These are phyloP conservation scores for Psilocybe sp. DNA, from an alignment of 768 basidiomycete genomes.

Conservation along the genomic window DNA sequence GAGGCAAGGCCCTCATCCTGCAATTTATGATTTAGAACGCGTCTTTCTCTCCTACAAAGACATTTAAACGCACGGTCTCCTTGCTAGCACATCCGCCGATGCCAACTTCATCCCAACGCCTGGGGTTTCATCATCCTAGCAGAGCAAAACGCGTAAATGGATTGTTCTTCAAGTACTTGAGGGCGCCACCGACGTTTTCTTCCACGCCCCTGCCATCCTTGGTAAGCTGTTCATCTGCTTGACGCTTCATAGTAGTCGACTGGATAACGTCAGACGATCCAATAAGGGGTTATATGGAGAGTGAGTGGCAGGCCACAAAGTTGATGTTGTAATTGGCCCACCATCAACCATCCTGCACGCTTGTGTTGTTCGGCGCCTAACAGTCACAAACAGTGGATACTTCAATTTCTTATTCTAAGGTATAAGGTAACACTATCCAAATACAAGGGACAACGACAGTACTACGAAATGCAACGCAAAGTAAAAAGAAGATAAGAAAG, in stretches of 20 bases:
- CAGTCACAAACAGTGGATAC: not conserved
- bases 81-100: slow-evolving; percentile 50
- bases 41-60: not conserved
- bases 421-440: no score
- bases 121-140: slow-evolving; percentile 13
- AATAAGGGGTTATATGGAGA: not conserved
- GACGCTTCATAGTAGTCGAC: slow-evolving; percentile 56
- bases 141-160: not conserved
- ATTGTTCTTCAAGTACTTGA: not conserved
- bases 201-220: slow-evolving; percentile 44
- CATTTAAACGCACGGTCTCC: slow-evolving; percentile 41
- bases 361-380: not conserved
- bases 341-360: not conserved
- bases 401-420: no score
- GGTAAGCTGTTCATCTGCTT: slow-evolving; percentile 67
- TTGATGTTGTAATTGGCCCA: slow-evolving; percentile 1
- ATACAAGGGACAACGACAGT: not conserved
- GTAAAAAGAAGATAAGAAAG: not conserved
- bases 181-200: slow-evolving; percentile 33
- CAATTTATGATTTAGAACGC: slow-evolving; percentile 6
- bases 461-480: not conserved
- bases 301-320: not conserved
- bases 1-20: slow-evolving; percentile 69
- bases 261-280: not conserved
- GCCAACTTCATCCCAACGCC: slow-evolving; percentile 54